Percentiles rank a stretch among this genome's conserved stretches.
These are phyloP conservation scores for Eremochloa ophiuroides DNA, from an alignment of 176 grass and related monocot species.

Conservation along the genomic window DNA sequence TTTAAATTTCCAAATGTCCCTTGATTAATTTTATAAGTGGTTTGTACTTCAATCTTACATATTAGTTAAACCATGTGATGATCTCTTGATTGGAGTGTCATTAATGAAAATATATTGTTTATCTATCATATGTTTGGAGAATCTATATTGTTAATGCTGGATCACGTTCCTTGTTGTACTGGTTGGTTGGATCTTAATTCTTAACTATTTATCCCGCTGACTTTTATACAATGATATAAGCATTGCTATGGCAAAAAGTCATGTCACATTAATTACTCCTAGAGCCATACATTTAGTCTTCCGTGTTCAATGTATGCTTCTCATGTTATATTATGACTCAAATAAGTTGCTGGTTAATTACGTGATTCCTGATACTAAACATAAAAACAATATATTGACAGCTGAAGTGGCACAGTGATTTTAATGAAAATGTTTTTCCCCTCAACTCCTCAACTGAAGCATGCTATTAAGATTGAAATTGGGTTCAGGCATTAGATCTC, in stretches of 20 bases:
- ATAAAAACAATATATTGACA: background rate
- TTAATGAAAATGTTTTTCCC: background rate
- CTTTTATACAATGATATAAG: background rate
- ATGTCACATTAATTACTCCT: conserved; percentile 9
- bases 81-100: background rate
- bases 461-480: background rate
- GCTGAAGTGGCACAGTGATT: background rate
- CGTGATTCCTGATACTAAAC: background rate
- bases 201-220: background rate
- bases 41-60: background rate
- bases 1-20: conserved; percentile 6
- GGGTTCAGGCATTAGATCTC: background rate
- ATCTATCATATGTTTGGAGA: background rate
- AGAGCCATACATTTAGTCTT: background rate
- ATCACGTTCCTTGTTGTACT: background rate
- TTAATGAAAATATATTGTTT: background rate
- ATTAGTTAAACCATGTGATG: conserved; percentile 10
- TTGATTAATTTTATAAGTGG: background rate
- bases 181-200: background rate
- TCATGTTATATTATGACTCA: background rate
- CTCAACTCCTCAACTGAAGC: background rate
- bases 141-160: background rate
- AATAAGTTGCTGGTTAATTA: background rate
- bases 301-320: background rate
- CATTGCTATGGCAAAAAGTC: background rate